Conservation (phyloP, 495 filamentous ascomycete genomes). For the Lophiostoma macrostomum region DNA sequence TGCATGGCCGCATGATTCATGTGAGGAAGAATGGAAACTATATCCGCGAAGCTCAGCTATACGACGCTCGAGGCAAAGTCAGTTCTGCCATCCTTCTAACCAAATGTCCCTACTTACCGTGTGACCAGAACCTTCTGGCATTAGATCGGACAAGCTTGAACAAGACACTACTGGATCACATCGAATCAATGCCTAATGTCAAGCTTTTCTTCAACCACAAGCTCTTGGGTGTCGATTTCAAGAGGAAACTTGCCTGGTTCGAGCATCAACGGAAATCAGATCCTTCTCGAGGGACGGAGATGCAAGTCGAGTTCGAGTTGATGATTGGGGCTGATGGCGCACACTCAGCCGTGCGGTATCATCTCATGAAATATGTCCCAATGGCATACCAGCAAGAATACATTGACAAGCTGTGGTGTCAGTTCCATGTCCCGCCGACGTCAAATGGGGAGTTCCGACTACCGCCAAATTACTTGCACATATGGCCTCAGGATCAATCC, state of each 20-base stretch:
- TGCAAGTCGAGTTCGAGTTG: slow-evolving; percentile 81
- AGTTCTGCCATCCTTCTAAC: slow-evolving; percentile 23
- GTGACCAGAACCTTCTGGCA: slow-evolving; percentile 53
- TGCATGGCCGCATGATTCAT: slow-evolving; percentile 98
- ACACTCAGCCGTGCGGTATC: slow-evolving; percentile 82
- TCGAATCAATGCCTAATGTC: slow-evolving; percentile 80
- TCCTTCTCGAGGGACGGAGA: slow-evolving; percentile 45
- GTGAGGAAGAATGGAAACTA: slow-evolving; percentile 62
- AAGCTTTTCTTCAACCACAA: slow-evolving; percentile 90
- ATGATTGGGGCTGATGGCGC: slow-evolving; percentile 96
- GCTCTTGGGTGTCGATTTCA: slow-evolving; percentile 81
- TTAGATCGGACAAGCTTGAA: slow-evolving; percentile 81
- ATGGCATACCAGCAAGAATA: slow-evolving; percentile 94
- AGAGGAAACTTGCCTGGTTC: slow-evolving; percentile 78
- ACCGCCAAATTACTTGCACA: slow-evolving; percentile 89
- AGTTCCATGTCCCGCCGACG: slow-evolving; percentile 74
- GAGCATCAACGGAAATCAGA: slow-evolving; percentile 47
- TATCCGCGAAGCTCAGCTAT: slow-evolving; percentile 76
- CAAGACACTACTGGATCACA: slow-evolving; percentile 77
- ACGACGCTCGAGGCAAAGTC: slow-evolving; percentile 87
- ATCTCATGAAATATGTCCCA: slow-evolving; percentile 88
- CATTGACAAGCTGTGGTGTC: slow-evolving; percentile 96
- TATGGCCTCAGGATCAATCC: slow-evolving; percentile 87
- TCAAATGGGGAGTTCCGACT: slow-evolving; percentile 64
- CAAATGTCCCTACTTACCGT: neutral